These are phyloP conservation scores for Calvatia gigantea DNA, from an alignment of 768 basidiomycete genomes.

Conservation along the genomic window DNA sequence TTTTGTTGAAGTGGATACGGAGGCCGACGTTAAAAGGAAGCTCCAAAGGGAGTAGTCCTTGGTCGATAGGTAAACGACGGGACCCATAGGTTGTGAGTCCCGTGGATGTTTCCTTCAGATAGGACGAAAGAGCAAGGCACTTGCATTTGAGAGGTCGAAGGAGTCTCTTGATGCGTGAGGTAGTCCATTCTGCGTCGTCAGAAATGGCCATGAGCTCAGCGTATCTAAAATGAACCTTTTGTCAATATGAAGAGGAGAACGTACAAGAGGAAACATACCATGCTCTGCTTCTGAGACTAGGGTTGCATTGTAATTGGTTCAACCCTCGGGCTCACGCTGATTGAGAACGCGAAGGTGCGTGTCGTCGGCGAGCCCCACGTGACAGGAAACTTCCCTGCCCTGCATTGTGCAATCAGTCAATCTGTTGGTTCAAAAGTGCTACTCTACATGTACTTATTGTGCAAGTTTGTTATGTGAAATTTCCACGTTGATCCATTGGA, in stretches of 20 bases:
- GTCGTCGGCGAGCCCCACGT: no score
- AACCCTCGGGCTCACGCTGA: no score
- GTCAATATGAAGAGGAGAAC: neutral
- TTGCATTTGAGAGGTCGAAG: slow-evolving; percentile 47
- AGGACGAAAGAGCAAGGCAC: slow-evolving; percentile 32
- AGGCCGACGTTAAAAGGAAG: slow-evolving; percentile 30
- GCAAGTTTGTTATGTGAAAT: no score
- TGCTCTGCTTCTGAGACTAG: neutral
- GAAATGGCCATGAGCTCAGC: slow-evolving; percentile 1
- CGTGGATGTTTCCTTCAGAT: slow-evolving; percentile 12
- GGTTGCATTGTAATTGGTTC: neutral
- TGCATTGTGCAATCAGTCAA: no score
- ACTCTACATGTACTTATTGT: no score
- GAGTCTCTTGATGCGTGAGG: slow-evolving; percentile 34
- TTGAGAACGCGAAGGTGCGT: neutral
- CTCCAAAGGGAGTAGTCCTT: slow-evolving; percentile 34
- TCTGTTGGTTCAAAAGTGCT: no score
- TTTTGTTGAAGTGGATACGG: slow-evolving; percentile 30
- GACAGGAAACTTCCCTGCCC: no score
- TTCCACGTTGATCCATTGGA: neutral
- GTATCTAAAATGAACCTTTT: neutral
- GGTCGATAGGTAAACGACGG: neutral
- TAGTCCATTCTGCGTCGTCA: slow-evolving; percentile 1
- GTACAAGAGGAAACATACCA: neutral
- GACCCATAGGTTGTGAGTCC: neutral